Conservation (phyloP, 441 rosid species). For the Dalechampia spathulata region DNA sequence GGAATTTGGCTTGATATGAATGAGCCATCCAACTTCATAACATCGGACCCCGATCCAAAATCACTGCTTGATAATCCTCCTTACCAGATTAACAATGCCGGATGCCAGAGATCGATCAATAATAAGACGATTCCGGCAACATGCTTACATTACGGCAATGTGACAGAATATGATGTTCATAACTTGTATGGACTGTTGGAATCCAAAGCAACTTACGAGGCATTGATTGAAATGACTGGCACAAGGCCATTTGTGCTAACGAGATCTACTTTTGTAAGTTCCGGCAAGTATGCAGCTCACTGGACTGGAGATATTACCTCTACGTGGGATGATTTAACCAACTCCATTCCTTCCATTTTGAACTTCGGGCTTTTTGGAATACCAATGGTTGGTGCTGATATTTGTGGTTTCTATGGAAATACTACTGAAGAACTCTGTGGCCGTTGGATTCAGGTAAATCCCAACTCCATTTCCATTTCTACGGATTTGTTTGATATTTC, state of each 20-base stretch:
- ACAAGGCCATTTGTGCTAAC: constrained; percentile 69
- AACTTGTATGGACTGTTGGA: constrained; percentile 65
- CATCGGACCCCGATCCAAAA: constrained; percentile 32
- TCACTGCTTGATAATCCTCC: constrained; percentile 66
- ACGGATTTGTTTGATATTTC: no score
- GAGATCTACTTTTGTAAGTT: constrained; percentile 68
- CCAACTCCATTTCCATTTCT: neutral
- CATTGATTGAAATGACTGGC: constrained; percentile 33
- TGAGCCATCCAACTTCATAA: constrained; percentile 55
- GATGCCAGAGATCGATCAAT: constrained; percentile 24
- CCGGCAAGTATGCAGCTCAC: constrained; percentile 78
- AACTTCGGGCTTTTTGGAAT: constrained; percentile 71
- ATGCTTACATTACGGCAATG: constrained; percentile 45
- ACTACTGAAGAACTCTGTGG: constrained; percentile 67
- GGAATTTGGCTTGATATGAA: constrained; percentile 89
- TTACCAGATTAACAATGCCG: constrained; percentile 55
- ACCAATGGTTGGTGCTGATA: constrained; percentile 88
- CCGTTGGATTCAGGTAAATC: constrained; percentile 69
- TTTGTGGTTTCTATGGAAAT: constrained; percentile 50
- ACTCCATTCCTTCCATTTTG: constrained; percentile 51
- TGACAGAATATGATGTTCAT: constrained; percentile 59
- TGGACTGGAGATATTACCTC: constrained; percentile 81
- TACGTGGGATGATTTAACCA: constrained; percentile 57
- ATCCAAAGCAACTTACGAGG: constrained; percentile 50
- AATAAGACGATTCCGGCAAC: constrained; percentile 46